Percentiles rank a stretch among this genome's conserved stretches.
Conservation (phyloP, 1,284 basidiomycete genomes). For the Pulveroboletus sp. region DNA sequence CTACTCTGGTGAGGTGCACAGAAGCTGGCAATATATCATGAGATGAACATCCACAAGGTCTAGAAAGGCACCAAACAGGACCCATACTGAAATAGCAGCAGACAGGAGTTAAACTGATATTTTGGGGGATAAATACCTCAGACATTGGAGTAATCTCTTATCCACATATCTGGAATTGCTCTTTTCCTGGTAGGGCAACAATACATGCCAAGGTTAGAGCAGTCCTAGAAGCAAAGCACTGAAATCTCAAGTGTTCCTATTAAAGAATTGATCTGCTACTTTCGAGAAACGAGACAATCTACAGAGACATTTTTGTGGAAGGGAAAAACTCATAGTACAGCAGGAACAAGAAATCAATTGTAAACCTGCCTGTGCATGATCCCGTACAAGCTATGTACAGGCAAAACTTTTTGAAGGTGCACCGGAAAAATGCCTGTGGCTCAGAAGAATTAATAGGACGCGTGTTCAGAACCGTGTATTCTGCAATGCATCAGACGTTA, state of each 20-base stretch:
- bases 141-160: conserved; percentile 13
- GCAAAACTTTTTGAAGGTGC: conserved; percentile 35
- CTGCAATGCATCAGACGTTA: conserved; percentile 33
- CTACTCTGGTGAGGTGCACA: background rate
- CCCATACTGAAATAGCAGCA: conserved; percentile 11
- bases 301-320: conserved; percentile 35
- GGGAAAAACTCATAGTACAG: conserved; percentile 31
- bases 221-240: conserved; percentile 5
- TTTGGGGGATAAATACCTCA: conserved; percentile 1
- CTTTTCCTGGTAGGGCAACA: background rate
- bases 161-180: conserved; percentile 2
- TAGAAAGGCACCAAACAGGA: background rate
- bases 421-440: conserved; percentile 35
- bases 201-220: background rate
- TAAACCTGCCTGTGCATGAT: conserved; percentile 39
- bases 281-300: conserved; percentile 33
- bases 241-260: conserved; percentile 13
- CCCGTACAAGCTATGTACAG: conserved; percentile 38
- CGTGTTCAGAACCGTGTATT: conserved; percentile 25
- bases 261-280: conserved; percentile 26
- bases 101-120: background rate
- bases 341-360: conserved; percentile 29
- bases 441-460: conserved; percentile 35
- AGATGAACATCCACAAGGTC: conserved; percentile 2
- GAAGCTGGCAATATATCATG: background rate